Percentiles rank a stretch among this genome's conserved stretches.
phyloP scores from a whole-genome alignment of 768 basidiomycete genomes.

The Amanita rimosa region DNA sequence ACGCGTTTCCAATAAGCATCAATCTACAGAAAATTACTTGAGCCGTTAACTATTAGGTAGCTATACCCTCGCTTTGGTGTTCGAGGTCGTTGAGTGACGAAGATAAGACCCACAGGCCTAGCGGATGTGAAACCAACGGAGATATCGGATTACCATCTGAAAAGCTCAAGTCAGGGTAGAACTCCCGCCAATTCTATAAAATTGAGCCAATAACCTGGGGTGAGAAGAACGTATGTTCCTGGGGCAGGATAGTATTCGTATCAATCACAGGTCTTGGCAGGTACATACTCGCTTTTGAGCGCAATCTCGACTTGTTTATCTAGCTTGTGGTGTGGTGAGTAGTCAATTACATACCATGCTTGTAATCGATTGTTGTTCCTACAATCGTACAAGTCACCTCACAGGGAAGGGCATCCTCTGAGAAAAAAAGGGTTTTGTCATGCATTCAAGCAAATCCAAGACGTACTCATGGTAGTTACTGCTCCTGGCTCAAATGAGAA shows the following conservation, averaged over 20 bases:
- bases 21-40: neutral
- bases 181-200: neutral
- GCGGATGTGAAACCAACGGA: neutral
- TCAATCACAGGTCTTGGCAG: too few relatives aligned
- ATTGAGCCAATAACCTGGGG: neutral
- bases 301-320: too few relatives aligned
- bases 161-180: neutral
- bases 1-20: neutral
- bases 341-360: too few relatives aligned
- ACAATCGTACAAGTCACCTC: too few relatives aligned
- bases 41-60: neutral
- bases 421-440: too few relatives aligned
- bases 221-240: neutral
- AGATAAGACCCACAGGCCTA: neutral
- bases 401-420: too few relatives aligned
- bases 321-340: too few relatives aligned
- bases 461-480: constrained; percentile 37
- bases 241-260: neutral
- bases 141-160: neutral
- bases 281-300: too few relatives aligned
- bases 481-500: constrained; percentile 35
- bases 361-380: too few relatives aligned
- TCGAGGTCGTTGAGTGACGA: neutral
- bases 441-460: too few relatives aligned
- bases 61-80: neutral